Evolutionary conservation across 768 basidiomycete genomes (phyloP), one percentile per base, ranked within the genome.

Genomic region (Cubamyces lactineus): DNA sequence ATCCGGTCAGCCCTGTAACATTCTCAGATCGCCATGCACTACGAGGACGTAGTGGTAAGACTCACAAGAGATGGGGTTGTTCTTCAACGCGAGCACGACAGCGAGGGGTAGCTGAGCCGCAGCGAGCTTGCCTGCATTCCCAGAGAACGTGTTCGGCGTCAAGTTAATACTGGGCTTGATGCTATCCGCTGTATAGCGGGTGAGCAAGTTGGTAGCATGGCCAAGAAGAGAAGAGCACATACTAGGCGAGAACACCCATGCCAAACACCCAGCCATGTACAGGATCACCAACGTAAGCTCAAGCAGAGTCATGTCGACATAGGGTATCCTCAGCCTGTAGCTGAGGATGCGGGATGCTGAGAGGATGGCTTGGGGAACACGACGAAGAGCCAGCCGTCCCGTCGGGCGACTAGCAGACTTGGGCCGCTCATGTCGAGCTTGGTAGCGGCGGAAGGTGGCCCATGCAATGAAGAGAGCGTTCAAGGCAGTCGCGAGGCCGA

Each of bases 31-130:
- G 16, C 30, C 3, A 21, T 51, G 17, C 40, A 30, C 19, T 7
- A 9, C 12, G 23, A 19, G 24, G 13, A 17, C 13, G 28, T 21
- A 51, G n/a, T 3, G 15, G n/a, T 16, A 17, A 21, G 19, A 50
- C 57, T 43, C 61, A 71, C 68, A 80, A 78, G 78, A 41, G 80
- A 84, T 62, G 30, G 82, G 61, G 62, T 82, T 84, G 69, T 86
- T 86, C 73, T 84, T 86, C 41, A 78, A 78, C 1, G 82, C 80
- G 5, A 86, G 73, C 12, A 79, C 79, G 4, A 84, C 79, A 42
- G 84, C 75, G 42, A 84, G 73, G 4, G 83, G 80, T 3, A 84
- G 69, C 66, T 85, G 80, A 28, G 71, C 73, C n/a, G 79, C 75
- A 2, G 78, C 79, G 24, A 82, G 65, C 59, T 77, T 75, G 4